Percentiles rank a stretch among this genome's conserved stretches.
Conservation (phyloP, 2,329 filamentous ascomycete species). For the Aureobasidium sp. region DNA sequence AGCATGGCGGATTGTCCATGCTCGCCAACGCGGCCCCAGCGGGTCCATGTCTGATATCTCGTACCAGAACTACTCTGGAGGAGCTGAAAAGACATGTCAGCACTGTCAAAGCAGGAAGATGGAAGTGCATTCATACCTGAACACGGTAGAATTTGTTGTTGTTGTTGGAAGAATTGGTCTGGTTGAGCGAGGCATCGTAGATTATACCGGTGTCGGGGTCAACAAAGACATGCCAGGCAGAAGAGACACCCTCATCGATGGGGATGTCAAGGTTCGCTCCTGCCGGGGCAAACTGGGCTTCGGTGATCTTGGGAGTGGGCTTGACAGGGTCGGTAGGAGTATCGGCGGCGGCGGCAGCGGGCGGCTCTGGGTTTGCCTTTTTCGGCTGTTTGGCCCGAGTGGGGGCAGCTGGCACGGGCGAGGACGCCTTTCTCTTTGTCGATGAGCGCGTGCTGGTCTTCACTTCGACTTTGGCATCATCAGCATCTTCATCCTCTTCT, state of each 20-base stretch:
- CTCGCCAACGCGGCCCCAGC: constrained; percentile 71
- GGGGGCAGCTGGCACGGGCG: background rate
- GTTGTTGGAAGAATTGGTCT: constrained; percentile 64
- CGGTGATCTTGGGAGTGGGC: constrained; percentile 32
- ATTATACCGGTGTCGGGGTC: constrained; percentile 54
- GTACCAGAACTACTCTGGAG: constrained; percentile 24
- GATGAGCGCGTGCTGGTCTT: constrained; percentile 23
- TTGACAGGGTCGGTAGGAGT: constrained; percentile 27
- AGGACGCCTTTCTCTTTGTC: constrained; percentile 8
- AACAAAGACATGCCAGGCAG: constrained; percentile 52
- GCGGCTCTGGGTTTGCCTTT: constrained; percentile 18
- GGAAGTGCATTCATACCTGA: constrained; percentile 44
- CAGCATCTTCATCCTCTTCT: background rate
- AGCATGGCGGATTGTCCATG: constrained; percentile 40
- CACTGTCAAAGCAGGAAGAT: background rate
- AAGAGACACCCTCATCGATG: constrained; percentile 38
- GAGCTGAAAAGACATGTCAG: constrained; percentile 26
- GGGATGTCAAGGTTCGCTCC: constrained; percentile 38
- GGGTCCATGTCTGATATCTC: constrained; percentile 59
- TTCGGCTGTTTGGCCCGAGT: constrained; percentile 18
- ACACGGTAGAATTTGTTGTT: constrained; percentile 80
- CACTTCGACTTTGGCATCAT: background rate
- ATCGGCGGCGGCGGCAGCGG: constrained; percentile 3
- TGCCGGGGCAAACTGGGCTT: constrained; percentile 39
- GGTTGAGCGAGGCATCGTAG: constrained; percentile 73